A percentile compares a stretch with the other conserved stretches of the same genome.
Evolutionary conservation across 2,329 filamentous ascomycete species (phyloP).

Genomic region (Fusarium solani-melongenae): DNA sequence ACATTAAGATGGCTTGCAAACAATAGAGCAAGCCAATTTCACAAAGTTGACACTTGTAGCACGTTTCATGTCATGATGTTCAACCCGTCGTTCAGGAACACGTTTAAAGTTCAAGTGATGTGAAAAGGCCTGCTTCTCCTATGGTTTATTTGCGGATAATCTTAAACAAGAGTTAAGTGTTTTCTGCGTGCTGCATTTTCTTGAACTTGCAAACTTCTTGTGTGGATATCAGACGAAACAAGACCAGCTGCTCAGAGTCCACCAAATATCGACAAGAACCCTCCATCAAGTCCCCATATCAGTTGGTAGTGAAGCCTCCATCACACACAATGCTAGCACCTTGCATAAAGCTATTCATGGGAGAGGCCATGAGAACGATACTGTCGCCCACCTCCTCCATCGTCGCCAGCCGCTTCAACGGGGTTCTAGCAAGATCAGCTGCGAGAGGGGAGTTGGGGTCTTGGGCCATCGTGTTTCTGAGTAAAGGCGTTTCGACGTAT

Average conservation of each 20-base stretch:
- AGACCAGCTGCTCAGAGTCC: neutral
- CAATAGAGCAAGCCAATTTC: neutral
- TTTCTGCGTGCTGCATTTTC: neutral
- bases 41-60: neutral
- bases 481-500: conserved; percentile 57
- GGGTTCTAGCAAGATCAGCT: conserved; percentile 56
- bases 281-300: neutral
- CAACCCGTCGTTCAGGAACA: neutral
- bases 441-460: conserved; percentile 46
- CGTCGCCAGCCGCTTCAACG: conserved; percentile 58
- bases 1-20: neutral
- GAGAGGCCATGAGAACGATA: conserved; percentile 62
- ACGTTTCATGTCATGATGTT: neutral
- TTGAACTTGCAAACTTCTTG: neutral
- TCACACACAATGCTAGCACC: conserved; percentile 60
- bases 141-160: neutral
- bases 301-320: conserved; percentile 53
- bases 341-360: conserved; percentile 64
- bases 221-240: neutral
- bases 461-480: conserved; percentile 41
- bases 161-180: neutral
- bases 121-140: neutral
- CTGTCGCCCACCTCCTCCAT: conserved; percentile 66
- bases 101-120: neutral
- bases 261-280: neutral